These are phyloP conservation scores for Smittium culicis DNA, from an alignment of 371 early-diverging fungal genomes.

Conservation along the genomic window DNA sequence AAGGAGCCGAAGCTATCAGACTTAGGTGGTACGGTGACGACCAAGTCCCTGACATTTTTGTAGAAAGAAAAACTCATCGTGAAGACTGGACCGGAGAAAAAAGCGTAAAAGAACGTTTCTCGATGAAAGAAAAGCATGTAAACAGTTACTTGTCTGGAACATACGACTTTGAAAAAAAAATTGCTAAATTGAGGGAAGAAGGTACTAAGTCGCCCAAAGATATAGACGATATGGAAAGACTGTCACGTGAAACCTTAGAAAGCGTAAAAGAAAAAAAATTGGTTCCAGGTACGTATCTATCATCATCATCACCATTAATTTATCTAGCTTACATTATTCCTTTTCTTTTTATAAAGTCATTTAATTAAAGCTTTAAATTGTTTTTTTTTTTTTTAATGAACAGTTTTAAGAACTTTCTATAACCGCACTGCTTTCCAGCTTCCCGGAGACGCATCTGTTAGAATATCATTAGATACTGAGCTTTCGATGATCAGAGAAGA, in stretches of 20 bases:
- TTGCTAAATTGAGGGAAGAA: constrained; percentile 62
- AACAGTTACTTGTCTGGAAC: constrained; percentile 69
- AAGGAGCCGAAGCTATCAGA: constrained; percentile 87
- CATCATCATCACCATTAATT: too few species aligned
- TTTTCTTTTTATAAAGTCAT: background rate
- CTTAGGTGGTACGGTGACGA: constrained; percentile 96
- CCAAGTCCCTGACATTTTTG: constrained; percentile 71
- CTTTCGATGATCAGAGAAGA: constrained; percentile 95
- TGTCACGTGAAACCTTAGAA: constrained; percentile 71
- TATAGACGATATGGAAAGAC: constrained; percentile 48
- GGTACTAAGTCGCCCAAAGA: constrained; percentile 62
- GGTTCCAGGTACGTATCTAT: constrained; percentile 50
- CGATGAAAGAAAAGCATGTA: constrained; percentile 88
- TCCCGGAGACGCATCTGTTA: constrained; percentile 95
- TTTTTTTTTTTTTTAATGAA: constrained; percentile 2
- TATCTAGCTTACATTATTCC: background rate
- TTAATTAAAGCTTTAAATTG: background rate
- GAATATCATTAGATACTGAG: constrained; percentile 97
- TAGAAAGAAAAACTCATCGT: constrained; percentile 95
- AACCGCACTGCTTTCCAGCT: constrained; percentile 99
- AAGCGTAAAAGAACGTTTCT: constrained; percentile 87
- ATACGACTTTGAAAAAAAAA: constrained; percentile 57
- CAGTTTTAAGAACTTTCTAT: constrained; percentile 88
- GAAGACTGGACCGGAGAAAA: constrained; percentile 96
- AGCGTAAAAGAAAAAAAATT: constrained; percentile 60